Conservation (phyloP, 495 filamentous ascomycete species). For the Xylaria palmicola region DNA sequence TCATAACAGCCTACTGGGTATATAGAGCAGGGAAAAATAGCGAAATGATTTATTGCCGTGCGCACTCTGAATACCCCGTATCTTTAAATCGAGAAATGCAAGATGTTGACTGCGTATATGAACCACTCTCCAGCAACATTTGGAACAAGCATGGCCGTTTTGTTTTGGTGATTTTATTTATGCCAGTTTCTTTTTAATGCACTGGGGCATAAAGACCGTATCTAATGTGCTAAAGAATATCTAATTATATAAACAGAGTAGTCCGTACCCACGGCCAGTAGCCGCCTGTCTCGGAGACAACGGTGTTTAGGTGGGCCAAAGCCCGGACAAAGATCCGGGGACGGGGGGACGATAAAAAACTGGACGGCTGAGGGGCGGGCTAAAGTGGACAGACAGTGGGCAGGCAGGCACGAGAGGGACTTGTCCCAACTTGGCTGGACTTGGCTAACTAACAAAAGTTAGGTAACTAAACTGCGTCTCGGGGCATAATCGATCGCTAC, state of each 20-base stretch:
- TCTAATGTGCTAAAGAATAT: neutral
- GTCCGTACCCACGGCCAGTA: neutral
- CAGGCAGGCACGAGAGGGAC: neutral
- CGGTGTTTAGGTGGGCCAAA: conserved; percentile 12
- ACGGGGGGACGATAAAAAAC: neutral
- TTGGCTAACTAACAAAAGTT: no score
- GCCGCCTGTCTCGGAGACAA: conserved; percentile 6
- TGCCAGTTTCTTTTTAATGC: no score
- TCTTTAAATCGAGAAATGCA: no score
- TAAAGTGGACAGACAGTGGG: conserved; percentile 1
- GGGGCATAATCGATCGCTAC: neutral
- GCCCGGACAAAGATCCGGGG: neutral
- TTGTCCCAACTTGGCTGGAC: no score
- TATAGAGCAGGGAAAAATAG: neutral
- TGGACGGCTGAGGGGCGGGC: conserved; percentile 1
- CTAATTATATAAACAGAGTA: neutral
- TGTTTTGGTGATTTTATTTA: no score
- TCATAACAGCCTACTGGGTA: neutral
- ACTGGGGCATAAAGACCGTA: no score
- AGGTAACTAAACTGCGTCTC: no score
- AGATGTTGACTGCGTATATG: no score
- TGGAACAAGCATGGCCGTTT: no score
- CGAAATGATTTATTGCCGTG: neutral
- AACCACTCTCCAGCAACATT: no score
- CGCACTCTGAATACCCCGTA: no score